These are phyloP conservation scores for Epichloe elymi DNA, from an alignment of 2,329 filamentous ascomycete genomes.

Conservation along the genomic window DNA sequence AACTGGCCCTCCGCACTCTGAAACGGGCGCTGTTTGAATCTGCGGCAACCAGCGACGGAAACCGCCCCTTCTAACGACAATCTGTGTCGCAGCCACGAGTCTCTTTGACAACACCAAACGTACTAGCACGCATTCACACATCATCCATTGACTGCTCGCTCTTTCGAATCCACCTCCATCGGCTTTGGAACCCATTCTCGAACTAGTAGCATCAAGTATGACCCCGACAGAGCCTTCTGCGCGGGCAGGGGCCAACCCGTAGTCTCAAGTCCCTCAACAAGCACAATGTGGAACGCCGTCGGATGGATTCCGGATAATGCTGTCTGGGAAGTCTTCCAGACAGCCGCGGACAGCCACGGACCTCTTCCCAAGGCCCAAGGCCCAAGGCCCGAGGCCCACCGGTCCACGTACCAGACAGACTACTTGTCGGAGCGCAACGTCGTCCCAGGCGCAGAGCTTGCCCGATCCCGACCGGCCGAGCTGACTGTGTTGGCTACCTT, in stretches of 20 bases:
- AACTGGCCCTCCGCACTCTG: neutral
- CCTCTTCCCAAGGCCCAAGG: neutral
- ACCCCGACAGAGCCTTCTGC: neutral
- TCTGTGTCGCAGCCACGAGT: neutral
- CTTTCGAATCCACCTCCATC: no score
- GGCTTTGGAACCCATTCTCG: no score
- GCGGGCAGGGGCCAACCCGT: neutral
- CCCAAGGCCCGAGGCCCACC: neutral
- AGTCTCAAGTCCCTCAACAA: neutral
- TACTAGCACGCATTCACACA: neutral
- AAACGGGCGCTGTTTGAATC: slow-evolving; percentile 1
- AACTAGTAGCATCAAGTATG: no score
- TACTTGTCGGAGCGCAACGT: neutral
- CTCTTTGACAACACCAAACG: neutral
- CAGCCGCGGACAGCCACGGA: slow-evolving; percentile 2
- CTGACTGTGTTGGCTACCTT: neutral
- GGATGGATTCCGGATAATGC: neutral
- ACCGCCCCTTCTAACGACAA: neutral
- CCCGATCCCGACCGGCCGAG: neutral
- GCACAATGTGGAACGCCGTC: neutral
- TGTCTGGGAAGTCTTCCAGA: neutral
- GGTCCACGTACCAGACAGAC: slow-evolving; percentile 1
- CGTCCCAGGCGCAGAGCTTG: neutral
- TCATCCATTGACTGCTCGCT: no score
- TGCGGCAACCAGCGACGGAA: slow-evolving; percentile 1